A percentile compares a stretch with the other conserved stretches of the same genome.
Conservation (phyloP, 2,329 filamentous ascomycete species). For the Phialemoniopsis sp. region DNA sequence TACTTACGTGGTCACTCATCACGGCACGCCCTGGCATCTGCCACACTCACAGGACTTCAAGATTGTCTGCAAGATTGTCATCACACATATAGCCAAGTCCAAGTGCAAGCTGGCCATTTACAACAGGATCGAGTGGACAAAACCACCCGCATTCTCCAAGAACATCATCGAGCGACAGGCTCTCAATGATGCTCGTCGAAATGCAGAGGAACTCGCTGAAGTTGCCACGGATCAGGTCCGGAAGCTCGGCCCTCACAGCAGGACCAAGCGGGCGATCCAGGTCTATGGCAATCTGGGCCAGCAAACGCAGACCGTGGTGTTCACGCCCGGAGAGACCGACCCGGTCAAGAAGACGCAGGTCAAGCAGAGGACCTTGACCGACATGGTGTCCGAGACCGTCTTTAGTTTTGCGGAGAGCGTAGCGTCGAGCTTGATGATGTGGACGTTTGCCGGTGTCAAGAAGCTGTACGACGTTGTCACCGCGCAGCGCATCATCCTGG, state of each 20-base stretch:
- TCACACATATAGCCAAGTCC: slow-evolving; percentile 88
- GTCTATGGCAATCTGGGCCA: slow-evolving; percentile 75
- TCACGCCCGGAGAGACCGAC: slow-evolving; percentile 40
- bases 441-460: slow-evolving; percentile 62
- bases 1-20: slow-evolving; percentile 60
- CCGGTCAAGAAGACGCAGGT: slow-evolving; percentile 53
- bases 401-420: slow-evolving; percentile 73
- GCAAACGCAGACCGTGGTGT: slow-evolving; percentile 59
- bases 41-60: slow-evolving; percentile 77
- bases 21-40: slow-evolving; percentile 73
- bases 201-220: slow-evolving; percentile 71
- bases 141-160: slow-evolving; percentile 56
- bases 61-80: slow-evolving; percentile 84
- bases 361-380: slow-evolving; percentile 57
- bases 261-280: slow-evolving; percentile 73
- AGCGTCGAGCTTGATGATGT: slow-evolving; percentile 72
- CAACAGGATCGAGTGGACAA: slow-evolving; percentile 82
- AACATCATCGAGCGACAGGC: slow-evolving; percentile 66
- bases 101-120: slow-evolving; percentile 89
- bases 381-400: slow-evolving; percentile 68
- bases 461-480: slow-evolving; percentile 65
- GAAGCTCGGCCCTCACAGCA: slow-evolving; percentile 67
- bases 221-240: slow-evolving; percentile 74
- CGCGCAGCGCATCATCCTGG: slow-evolving; percentile 71
- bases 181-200: slow-evolving; percentile 67